Evolutionary conservation across 345 rosid genomes (phyloP).

Genomic region (Salix dunnii): DNA sequence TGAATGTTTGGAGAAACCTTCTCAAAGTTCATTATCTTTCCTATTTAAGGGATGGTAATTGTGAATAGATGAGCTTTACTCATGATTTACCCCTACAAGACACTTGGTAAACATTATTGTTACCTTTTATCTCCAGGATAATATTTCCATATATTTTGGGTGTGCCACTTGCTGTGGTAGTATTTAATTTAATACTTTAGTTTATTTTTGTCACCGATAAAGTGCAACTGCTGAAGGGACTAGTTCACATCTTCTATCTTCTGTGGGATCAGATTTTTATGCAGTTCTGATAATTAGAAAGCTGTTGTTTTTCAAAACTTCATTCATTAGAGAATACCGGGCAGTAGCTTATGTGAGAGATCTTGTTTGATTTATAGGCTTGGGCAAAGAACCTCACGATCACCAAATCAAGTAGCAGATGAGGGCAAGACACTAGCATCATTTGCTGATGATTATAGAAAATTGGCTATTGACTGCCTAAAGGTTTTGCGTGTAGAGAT

Average conservation of each 20-base stretch:
- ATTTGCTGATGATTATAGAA: constrained; percentile 87
- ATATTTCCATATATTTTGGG: neutral
- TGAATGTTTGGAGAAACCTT: neutral
- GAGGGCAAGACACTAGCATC: constrained; percentile 60
- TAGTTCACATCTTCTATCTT: neutral
- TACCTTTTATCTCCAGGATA: neutral
- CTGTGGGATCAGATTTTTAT: constrained; percentile 8
- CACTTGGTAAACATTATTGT: neutral
- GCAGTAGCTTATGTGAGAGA: constrained; percentile 10
- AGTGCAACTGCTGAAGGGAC: neutral
- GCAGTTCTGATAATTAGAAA: neutral
- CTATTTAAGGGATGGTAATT: neutral
- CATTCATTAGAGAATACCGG: constrained; percentile 1
- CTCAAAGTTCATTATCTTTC: neutral
- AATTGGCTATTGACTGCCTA: constrained; percentile 90
- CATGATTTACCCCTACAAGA: neutral
- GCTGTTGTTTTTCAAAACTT: constrained; percentile 10
- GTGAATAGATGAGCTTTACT: neutral
- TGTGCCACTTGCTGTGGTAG: neutral
- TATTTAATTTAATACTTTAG: neutral
- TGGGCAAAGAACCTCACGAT: constrained; percentile 51
- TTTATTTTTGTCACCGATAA: neutral
- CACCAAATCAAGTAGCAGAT: constrained; percentile 51
- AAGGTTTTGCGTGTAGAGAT: constrained; percentile 97
- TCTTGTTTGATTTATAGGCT: constrained; percentile 48